A percentile compares a stretch with the other conserved stretches of the same genome.
Evolutionary conservation across 2,329 filamentous ascomycete species (phyloP).

Genomic region (Sporothrix schenckii): DNA sequence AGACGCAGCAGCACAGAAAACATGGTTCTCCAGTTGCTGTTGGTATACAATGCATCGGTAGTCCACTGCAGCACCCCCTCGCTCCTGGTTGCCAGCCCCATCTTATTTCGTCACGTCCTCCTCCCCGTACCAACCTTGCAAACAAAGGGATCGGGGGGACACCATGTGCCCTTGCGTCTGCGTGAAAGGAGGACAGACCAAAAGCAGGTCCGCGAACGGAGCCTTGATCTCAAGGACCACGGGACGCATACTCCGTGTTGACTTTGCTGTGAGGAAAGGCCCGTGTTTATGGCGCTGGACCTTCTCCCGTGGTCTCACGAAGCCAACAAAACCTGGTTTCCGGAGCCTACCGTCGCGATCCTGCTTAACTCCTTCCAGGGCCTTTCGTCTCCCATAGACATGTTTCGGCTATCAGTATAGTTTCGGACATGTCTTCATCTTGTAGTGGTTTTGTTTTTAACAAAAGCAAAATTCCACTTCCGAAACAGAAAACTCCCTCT

Average conservation of each 20-base stretch:
- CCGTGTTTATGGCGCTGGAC: neutral
- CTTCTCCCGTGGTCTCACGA: neutral
- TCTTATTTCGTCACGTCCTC: neutral
- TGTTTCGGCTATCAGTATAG: constrained; percentile 1
- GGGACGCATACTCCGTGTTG: neutral
- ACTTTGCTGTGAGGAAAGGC: neutral
- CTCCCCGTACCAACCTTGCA: constrained; percentile 2
- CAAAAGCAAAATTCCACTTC: neutral
- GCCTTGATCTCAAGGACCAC: neutral
- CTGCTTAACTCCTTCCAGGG: neutral
- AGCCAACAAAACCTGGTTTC: neutral
- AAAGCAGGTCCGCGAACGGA: neutral
- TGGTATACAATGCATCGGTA: neutral
- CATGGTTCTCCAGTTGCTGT: neutral
- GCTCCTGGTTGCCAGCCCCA: neutral
- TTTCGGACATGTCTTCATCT: neutral
- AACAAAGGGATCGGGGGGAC: neutral
- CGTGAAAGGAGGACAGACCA: neutral
- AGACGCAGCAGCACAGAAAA: neutral
- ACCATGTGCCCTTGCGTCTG: neutral
- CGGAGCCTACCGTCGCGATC: neutral
- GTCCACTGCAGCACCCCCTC: neutral
- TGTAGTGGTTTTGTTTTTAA: too few species aligned
- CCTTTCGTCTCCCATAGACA: too few species aligned
- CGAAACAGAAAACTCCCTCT: neutral